Percentiles rank a stretch among this genome's conserved stretches.
Evolutionary conservation across 768 basidiomycete genomes (phyloP).

Genomic region (Nevesoporus exiguus): DNA sequence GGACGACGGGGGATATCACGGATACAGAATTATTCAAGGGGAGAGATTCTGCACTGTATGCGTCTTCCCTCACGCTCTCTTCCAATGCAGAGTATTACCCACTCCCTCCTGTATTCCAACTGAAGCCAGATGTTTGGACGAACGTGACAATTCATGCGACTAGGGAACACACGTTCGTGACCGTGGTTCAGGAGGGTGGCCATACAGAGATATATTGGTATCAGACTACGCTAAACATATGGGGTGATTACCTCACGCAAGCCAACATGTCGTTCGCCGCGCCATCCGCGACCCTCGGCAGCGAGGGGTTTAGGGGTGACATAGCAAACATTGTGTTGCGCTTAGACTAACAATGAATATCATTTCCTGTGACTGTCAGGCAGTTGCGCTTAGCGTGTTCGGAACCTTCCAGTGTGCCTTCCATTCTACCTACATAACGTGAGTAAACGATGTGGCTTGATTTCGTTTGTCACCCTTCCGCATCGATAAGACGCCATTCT

Average conservation of each 20-base stretch:
- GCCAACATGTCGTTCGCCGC: slow-evolving; percentile 47
- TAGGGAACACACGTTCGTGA: slow-evolving; percentile 33
- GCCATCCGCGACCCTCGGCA: slow-evolving; percentile 36
- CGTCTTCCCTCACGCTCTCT: slow-evolving; percentile 38
- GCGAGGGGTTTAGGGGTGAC: slow-evolving; percentile 33
- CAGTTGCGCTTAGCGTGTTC: neutral
- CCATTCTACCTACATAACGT: neutral
- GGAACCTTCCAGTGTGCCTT: neutral
- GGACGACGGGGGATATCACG: slow-evolving; percentile 10
- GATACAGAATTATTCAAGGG: slow-evolving; percentile 34
- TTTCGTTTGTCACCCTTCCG: neutral
- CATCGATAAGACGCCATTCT: neutral
- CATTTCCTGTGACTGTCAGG: neutral
- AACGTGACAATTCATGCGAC: slow-evolving; percentile 39
- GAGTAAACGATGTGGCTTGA: neutral
- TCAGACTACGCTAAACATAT: slow-evolving; percentile 37
- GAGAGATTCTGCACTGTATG: slow-evolving; percentile 34
- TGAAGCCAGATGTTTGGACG: slow-evolving; percentile 32
- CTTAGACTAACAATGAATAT: slow-evolving; percentile 18
- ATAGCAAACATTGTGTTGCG: slow-evolving; percentile 30
- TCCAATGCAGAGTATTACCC: slow-evolving; percentile 38
- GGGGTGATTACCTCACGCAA: slow-evolving; percentile 37
- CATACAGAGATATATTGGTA: slow-evolving; percentile 29
- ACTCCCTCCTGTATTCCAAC: slow-evolving; percentile 26
- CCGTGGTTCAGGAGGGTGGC: slow-evolving; percentile 20